Evolutionary conservation across 768 basidiomycete genomes (phyloP), one percentile per base, ranked within the genome.

Genomic region (Tephrocybe sp.): DNA sequence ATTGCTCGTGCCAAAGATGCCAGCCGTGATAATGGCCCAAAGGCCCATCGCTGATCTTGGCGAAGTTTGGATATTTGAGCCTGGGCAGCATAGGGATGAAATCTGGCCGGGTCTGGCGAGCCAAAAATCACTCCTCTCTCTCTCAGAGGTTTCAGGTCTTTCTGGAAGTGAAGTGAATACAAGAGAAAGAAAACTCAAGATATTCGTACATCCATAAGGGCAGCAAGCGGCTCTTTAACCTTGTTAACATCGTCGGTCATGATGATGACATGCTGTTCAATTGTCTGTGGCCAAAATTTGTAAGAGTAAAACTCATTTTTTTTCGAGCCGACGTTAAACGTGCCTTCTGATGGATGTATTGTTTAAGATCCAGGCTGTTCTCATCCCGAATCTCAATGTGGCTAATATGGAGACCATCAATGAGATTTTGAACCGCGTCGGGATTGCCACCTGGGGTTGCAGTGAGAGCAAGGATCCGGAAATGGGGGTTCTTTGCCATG

Each of bases 361-460:
- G 77, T 55, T 80, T 79, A 29, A 98, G 74, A 69, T 98, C 97
- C 21, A 94, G 67, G 59, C 92, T 93, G 49, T 84, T 77, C 61
- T 97, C 97, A 61, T 95, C 84, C 44, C 97, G 80, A 54, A 98
- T 91, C 62, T 98, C 95, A 49, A 99, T 94, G 50, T 84, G 82
- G 57, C 93, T 93, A 47, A 99, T 94, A 61, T 98, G 97, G 10
- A 99, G 71, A 15, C 86, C 84, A 62, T 98, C 92, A n/a, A 98
- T 81, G 29, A 99, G 82, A 4, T 69, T 72, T 66, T 99, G 97
- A 2, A 98, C 86, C n/a, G 84, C 84, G 29, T 93, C 90, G 1
- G 86, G 82, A 37, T 79, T 88, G 54, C 84, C 73, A 36, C 94
- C 95, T 11, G 97, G 97, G 6, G 97, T 99, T 2, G 97, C 97